Base-by-base conservation (phyloP, 208 protist genomes). In the Porcisia deanei region DNA sequence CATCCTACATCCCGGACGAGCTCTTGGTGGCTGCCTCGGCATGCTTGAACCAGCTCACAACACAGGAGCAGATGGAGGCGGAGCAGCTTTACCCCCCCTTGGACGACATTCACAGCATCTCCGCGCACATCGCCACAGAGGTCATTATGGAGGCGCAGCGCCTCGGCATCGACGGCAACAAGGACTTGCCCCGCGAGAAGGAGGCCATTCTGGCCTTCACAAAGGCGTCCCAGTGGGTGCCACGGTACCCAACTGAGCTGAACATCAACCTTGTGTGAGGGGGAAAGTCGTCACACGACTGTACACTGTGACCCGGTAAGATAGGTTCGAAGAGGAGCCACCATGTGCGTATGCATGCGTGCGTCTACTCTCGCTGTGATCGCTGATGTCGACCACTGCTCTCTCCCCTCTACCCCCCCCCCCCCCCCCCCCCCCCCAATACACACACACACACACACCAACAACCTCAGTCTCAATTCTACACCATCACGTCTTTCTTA, bases 1-100 rank as follows among this genome's bases (percentile, higher is more conserved):
- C 94, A 22, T 87, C 81, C 14, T 66, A 89, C 66, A 97, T 99
- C 71, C 90, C 97, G 20, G 92, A 99, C 57, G 82, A 84, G 16
- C 88, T 99, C 78, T 85, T 99, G 77, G 81, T 93, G 37, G 82
- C 79, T 39, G 94, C 98, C n/a, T 91, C 97, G 22, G 73, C 84
- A 61, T 83, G 85, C 43, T 87, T 99, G 6, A 91, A 92, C 68
- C 66, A 57, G 30, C 77, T 91, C 60, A 87, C 87, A 45, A 89
- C 84, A 16, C 70, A 78, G 53, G 82, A 79, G 77, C 79, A 91
- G 16, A 73, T 95, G 64, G 80, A 66, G 53, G 65, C 47, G 25
- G 91, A 88, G 25, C 73, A 81, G 73, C 86, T 95, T 34, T 95
- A 95, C 85, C 91, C 91, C 4, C 86, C 91, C 34, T 77, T 95